A percentile compares a stretch with the other conserved stretches of the same genome.
These are phyloP conservation scores for Dactylorhiza incarnata DNA, from an alignment of 106 monocot genomes.

Conservation along the genomic window DNA sequence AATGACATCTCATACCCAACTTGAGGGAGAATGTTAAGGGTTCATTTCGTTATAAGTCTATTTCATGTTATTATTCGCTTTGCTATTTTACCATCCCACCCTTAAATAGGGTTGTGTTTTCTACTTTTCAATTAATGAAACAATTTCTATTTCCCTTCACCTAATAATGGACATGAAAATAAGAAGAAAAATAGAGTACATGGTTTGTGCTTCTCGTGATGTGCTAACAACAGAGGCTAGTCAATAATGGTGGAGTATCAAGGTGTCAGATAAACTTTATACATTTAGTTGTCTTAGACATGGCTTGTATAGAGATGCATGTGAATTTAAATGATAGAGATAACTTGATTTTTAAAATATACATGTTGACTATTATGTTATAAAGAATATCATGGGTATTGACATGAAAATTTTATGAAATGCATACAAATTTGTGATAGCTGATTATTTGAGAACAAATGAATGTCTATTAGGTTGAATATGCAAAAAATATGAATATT, in stretches of 20 bases:
- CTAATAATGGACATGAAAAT: too few species aligned
- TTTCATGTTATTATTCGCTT: too few species aligned
- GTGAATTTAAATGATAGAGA: not conserved
- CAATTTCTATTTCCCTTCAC: too few species aligned
- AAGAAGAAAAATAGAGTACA: not conserved
- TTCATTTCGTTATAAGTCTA: too few species aligned
- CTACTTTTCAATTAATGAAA: too few species aligned
- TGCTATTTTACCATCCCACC: too few species aligned
- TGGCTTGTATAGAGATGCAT: not conserved
- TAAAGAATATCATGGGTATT: not conserved
- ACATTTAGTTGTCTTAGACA: not conserved
- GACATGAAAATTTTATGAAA: not conserved
- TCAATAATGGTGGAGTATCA: not conserved
- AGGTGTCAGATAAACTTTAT: not conserved
- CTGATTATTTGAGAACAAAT: not conserved
- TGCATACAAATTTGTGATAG: slow-evolving; percentile 1
- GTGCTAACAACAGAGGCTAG: not conserved
- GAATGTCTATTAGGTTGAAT: not conserved
- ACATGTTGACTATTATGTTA: not conserved
- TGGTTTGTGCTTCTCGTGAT: not conserved
- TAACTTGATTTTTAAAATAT: not conserved
- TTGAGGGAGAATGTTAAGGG: too few species aligned
- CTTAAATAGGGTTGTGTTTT: too few species aligned
- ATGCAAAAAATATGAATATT: not conserved
- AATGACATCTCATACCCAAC: too few species aligned